Conservation (phyloP, 805 yeast genomes). For the Yamadazyma akitaensis region DNA sequence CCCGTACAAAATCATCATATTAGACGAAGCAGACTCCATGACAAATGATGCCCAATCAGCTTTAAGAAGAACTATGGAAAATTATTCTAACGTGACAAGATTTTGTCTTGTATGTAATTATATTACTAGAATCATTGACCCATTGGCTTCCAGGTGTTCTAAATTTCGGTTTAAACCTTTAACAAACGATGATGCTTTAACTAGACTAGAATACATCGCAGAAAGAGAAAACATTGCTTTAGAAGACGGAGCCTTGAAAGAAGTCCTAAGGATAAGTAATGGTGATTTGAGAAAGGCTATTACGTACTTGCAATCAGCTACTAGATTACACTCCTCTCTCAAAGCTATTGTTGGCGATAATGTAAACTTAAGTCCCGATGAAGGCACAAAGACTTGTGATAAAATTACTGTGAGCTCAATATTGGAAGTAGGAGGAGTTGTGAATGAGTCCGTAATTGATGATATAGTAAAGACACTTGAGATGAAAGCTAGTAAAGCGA, state of each 20-base stretch:
- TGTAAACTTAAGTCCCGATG: conserved; percentile 4
- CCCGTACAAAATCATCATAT: conserved; percentile 86
- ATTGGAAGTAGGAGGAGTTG: conserved; percentile 74
- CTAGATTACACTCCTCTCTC: conserved; percentile 22
- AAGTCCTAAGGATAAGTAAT: conserved; percentile 65
- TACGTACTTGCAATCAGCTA: conserved; percentile 82
- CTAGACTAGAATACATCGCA: conserved; percentile 61
- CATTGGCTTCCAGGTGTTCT: conserved; percentile 93
- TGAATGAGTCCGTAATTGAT: conserved; percentile 49
- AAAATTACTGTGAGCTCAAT: conserved; percentile 46
- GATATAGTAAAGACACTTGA: conserved; percentile 35
- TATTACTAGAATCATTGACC: conserved; percentile 94
- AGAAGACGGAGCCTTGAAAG: conserved; percentile 52
- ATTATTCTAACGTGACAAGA: conserved; percentile 80
- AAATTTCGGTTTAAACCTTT: conserved; percentile 86
- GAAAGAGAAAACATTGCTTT: conserved; percentile 32
- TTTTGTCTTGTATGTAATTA: conserved; percentile 95
- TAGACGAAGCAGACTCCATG: conserved; percentile 98
- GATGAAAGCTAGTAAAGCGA: conserved; percentile 23
- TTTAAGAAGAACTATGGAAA: conserved; percentile 81
- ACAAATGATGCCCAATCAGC: conserved; percentile 96
- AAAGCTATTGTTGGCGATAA: background rate
- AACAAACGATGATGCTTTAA: conserved; percentile 66
- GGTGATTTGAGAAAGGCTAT: conserved; percentile 96
- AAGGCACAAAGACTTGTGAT: background rate